These are phyloP conservation scores for Hypoxylon rubiginosum DNA, from an alignment of 2,329 filamentous ascomycete species.

Conservation along the genomic window DNA sequence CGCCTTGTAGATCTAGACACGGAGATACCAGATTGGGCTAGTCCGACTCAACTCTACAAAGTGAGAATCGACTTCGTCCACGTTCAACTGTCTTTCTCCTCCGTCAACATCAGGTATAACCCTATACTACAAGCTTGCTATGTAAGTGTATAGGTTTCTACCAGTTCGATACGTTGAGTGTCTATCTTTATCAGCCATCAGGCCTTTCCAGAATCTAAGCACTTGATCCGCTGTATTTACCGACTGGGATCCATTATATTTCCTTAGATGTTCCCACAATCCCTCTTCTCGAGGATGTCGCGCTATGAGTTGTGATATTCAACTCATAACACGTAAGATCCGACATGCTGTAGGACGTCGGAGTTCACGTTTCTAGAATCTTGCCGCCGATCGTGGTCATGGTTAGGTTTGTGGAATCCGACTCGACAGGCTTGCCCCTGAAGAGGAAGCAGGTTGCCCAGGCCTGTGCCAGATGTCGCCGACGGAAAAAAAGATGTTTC, in stretches of 20 bases:
- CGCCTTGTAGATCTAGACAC: conserved; percentile 8
- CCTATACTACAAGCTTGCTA: not conserved
- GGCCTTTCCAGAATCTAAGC: not conserved
- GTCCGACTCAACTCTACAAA: conserved; percentile 15
- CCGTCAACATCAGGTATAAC: not conserved
- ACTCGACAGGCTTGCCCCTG: conserved; percentile 66
- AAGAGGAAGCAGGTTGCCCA: conserved; percentile 72
- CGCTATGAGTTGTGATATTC: not conserved
- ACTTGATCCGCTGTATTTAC: not conserved
- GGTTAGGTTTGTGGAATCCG: conserved; percentile 71
- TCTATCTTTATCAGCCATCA: too few species aligned
- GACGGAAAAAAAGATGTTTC: conserved; percentile 60
- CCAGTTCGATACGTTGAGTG: not conserved
- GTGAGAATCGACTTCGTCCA: not conserved
- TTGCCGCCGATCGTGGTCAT: conserved; percentile 40
- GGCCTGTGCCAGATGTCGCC: conserved; percentile 68
- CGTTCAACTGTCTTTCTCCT: not conserved
- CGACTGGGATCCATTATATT: not conserved
- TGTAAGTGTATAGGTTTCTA: not conserved
- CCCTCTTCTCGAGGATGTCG: conserved; percentile 9
- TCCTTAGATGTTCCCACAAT: too few species aligned
- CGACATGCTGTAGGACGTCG: conserved; percentile 26
- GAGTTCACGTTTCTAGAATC: conserved; percentile 32
- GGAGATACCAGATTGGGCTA: conserved; percentile 37
- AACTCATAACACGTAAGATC: conserved; percentile 4